phyloP scores from a whole-genome alignment of 2,329 filamentous ascomycete genomes.

The Trichophyton schoenleinii region DNA sequence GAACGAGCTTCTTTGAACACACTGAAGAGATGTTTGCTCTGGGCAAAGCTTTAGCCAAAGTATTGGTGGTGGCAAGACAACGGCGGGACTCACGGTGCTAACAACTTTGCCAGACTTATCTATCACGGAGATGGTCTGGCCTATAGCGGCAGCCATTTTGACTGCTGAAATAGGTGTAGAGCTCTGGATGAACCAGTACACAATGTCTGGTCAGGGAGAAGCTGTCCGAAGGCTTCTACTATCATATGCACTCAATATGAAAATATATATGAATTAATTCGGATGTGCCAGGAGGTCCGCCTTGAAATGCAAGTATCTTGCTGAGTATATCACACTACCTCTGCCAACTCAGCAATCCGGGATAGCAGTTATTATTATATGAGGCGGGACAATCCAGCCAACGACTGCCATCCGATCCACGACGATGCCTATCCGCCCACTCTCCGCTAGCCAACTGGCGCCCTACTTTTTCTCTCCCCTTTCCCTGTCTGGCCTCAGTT shows the following conservation, averaged over 20 bases:
- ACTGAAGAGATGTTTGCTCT: constrained; percentile 82
- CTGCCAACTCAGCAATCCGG: neutral
- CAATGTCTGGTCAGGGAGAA: neutral
- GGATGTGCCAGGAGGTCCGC: neutral
- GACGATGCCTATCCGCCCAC: constrained; percentile 1
- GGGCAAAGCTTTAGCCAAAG: constrained; percentile 8
- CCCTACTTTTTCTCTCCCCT: neutral
- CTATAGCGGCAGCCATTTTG: constrained; percentile 26
- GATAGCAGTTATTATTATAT: neutral
- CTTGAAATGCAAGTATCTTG: neutral
- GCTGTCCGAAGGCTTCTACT: neutral
- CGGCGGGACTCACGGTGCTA: constrained; percentile 53
- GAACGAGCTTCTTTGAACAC: constrained; percentile 87
- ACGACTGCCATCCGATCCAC: neutral
- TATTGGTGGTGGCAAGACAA: constrained; percentile 14
- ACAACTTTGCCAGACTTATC: constrained; percentile 87
- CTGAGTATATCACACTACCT: neutral
- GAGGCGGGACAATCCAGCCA: neutral
- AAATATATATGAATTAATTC: neutral
- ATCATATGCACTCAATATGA: neutral
- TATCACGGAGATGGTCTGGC: constrained; percentile 76
- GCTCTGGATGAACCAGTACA: neutral
- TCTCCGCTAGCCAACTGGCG: neutral
- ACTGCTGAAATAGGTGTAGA: neutral
- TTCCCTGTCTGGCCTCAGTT: neutral